Evolutionary conservation across 2,329 filamentous ascomycete genomes (phyloP), one percentile per base, ranked within the genome.

Genomic region (Fusarium metavorans): DNA sequence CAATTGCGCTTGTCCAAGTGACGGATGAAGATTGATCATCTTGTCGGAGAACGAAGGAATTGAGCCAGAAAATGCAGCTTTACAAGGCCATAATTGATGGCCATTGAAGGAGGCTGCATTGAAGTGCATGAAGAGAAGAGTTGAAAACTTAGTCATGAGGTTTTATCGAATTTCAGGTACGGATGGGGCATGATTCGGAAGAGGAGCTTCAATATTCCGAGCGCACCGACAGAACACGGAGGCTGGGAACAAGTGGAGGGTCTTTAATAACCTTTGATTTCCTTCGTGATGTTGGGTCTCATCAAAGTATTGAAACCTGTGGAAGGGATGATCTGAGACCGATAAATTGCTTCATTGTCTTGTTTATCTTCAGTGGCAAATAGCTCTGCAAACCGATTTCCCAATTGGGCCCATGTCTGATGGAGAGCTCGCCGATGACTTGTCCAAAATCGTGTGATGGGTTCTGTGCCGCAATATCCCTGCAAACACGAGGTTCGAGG

Each of bases 131-230:
- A 59, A 27, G 16, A 30, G 16, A 58, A 41, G 16, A 30, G 35
- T 16, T 54, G 32, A 20, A 23, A 27, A 41, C 43, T 62, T 18
- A 20, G 50, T 63, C 8, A 34, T 9, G 37, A 67, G 27, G 68
- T 63, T 60, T 23, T 25, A 52, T 54, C 16, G n/a, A 35, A 20
- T 32, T 14, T 56, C 57, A 61, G 54, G 35, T 50, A 14, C 5
- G 10, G 14, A 68, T 76, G 71, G 75, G 30, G 9, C 57, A 64
- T 37, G 35, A 8, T 30, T 30, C 73, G 67, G 64, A 58, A 25
- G 34, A 27, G 39, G 14, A 67, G 20, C 7, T 43, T 71, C 75
- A 20, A 30, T 59, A 57, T 57, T 34, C 52, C 52, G 52, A 18
- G 3, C 14, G 27, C 18, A 4, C 18, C 27, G 30, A 52, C 6